These are phyloP conservation scores for Cymbopogon citratus DNA, from an alignment of 176 grass and related monocot species.

Conservation along the genomic window DNA sequence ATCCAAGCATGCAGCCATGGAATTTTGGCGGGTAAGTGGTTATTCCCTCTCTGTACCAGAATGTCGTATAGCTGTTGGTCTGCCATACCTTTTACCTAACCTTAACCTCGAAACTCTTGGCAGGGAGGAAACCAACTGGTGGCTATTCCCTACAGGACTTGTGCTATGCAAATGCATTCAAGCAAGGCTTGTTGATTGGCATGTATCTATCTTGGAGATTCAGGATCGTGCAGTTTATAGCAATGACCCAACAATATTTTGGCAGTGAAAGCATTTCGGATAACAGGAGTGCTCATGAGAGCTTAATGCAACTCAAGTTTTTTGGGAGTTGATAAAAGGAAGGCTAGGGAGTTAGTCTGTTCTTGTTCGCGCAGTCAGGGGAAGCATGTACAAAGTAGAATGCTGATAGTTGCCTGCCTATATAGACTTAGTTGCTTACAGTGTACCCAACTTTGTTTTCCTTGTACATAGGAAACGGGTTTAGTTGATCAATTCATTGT, in stretches of 20 bases:
- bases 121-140: conserved; percentile 96
- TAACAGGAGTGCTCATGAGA: not conserved
- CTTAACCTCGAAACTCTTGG: not conserved
- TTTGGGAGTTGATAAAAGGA: conserved; percentile 47
- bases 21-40: conserved; percentile 64
- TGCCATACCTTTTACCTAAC: not conserved
- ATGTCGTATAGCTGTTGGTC: not conserved
- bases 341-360: not conserved
- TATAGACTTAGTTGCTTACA: conserved; percentile 2
- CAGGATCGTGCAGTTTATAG: conserved; percentile 92
- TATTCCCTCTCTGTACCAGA: not conserved
- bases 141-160: conserved; percentile 70
- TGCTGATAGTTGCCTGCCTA: conserved; percentile 31
- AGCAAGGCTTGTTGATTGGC: conserved; percentile 93
- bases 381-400: conserved; percentile 37
- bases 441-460: conserved; percentile 21
- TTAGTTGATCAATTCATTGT: conserved; percentile 50
- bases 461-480: conserved; percentile 49
- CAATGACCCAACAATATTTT: conserved; percentile 71
- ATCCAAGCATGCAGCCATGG: conserved; percentile 79
- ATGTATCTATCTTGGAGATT: conserved; percentile 90
- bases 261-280: conserved; percentile 49
- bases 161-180: conserved; percentile 91
- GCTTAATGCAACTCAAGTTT: conserved; percentile 40
- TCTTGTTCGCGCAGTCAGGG: conserved; percentile 24